Evolutionary conservation across 2,329 filamentous ascomycete genomes (phyloP).

Genomic region (Trichoderma asperellum): DNA sequence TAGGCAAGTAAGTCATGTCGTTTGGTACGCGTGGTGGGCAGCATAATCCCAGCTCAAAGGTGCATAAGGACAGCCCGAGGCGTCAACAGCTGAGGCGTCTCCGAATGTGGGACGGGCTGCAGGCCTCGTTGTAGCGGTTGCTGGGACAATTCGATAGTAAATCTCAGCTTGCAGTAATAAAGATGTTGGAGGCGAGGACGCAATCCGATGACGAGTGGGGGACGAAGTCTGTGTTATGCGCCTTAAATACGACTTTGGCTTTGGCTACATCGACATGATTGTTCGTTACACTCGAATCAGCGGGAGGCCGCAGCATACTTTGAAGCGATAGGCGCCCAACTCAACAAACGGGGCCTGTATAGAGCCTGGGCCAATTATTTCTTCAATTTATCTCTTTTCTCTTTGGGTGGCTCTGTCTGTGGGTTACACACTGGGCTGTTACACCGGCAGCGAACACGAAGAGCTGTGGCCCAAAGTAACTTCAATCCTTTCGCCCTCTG

Average conservation of each 20-base stretch:
- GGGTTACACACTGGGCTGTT: neutral
- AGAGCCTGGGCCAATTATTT: neutral
- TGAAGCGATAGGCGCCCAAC: neutral
- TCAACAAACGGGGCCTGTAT: neutral
- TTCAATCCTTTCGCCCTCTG: neutral
- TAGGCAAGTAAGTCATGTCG: neutral
- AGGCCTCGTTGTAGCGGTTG: neutral
- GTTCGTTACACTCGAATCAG: neutral
- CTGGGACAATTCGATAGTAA: neutral
- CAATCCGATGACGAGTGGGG: constrained; percentile 22
- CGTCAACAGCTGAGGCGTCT: constrained; percentile 25
- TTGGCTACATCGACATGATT: neutral
- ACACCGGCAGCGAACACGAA: neutral
- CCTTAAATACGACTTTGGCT: neutral
- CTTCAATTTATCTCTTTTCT: neutral
- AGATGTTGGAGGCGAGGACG: constrained; percentile 10
- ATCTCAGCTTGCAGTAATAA: neutral
- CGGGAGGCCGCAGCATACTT: neutral
- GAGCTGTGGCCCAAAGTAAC: neutral
- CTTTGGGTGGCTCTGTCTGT: neutral
- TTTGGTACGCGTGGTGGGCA: neutral
- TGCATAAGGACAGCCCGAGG: neutral
- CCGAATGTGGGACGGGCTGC: neutral
- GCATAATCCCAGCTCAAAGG: neutral
- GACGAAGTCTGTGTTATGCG: neutral